Evolutionary conservation across 768 basidiomycete genomes (phyloP), one percentile per base, ranked within the genome.

Genomic region (Naganishia vishniacii): DNA sequence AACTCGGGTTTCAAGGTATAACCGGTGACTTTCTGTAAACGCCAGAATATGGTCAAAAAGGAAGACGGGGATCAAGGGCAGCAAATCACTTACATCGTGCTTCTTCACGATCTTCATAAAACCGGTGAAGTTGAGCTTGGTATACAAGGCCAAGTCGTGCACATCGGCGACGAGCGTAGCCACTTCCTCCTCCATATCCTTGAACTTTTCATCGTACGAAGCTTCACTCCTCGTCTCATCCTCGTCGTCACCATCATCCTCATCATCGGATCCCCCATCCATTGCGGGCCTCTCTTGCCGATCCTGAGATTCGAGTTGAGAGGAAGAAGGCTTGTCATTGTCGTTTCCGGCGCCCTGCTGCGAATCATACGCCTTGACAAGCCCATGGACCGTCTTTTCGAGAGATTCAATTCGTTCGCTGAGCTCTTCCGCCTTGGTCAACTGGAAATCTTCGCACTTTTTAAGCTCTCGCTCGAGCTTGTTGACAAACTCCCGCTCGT

Each of bases 71-170:
- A 13, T 7, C 11, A 11, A 34, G 16, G 29, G 29, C 18, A 51
- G 13, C 37, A 53, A 46, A 42, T 37, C 31, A 77, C 82, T 68
- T 71, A 92, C 91, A 75, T 95, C 92, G 75, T 97, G 92, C 87
- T 97, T 97, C 88, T 98, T 97, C 66, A 97, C 81, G 66, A 97
- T 97, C 80, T 99, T 99, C 82, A 97, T 88, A 76, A 99, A 99
- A 11, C 95, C 95, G 0, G 95, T 97, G 72, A 97, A 92, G 76
- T 98, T 98, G 61, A 98, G 84, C 75, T 98, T 98, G 3, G 94
- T 93, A 75, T 93, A 88, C 31, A 97, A 80, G 0, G 92, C 91
- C 42, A 93, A 82, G 61, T 80, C 79, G 59, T 80, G 78, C 4
- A 81, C 81, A 66, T 82, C 81, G 0, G 94, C 94, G 18, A 99